Evolutionary conservation across 371 early-diverging fungal species (phyloP), one percentile per base, ranked within the genome.

Genomic region (Chytridium lagenaria): DNA sequence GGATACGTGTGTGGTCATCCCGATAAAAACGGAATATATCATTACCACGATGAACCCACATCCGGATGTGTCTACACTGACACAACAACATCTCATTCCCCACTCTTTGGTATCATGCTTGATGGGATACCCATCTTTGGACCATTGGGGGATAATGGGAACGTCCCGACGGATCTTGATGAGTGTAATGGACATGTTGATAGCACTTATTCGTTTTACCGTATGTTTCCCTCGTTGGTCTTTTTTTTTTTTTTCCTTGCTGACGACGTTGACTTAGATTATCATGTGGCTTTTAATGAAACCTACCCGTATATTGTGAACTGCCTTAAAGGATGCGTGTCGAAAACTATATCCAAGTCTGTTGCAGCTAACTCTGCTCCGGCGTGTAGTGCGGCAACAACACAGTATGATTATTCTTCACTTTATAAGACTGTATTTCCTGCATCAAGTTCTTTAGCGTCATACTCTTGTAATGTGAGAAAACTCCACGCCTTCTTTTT

Each of bases 1-100:
- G 15, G 66, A 66, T 38, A 10, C 40, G 1, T 37, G 37, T 28
- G 66, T 5, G 66, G 66, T 36, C 66, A 66, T 28, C 55, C 55
- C 5, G 26, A 52, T 23, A 5, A 5, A n/a, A 26, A 26, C 12
- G 55, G 55, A n/a, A 12, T n/a, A 26, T 52, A 52, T 23, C 55
- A 52, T 26, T 52, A 52, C 55, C 55, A 52, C 26, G 12, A 12
- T 5, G 55, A 52, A 26, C n/a, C 55, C 23, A 5, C n/a, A 5
- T 7, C 7, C 5, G 55, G 55, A 7, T 52, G 55, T 52, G 55
- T 26, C 55, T 52, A 52, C 55, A 22, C 12, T 26, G 5, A 7
- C 12, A 52, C 55, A 5, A 5, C 7, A n/a, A 23, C 16, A 12
- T n/a, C 12, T 12, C 55, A 52, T 26, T 52, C 55, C 23, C 55